These are phyloP conservation scores for Lactifluus volemus DNA, from an alignment of 768 basidiomycete genomes.

Conservation along the genomic window DNA sequence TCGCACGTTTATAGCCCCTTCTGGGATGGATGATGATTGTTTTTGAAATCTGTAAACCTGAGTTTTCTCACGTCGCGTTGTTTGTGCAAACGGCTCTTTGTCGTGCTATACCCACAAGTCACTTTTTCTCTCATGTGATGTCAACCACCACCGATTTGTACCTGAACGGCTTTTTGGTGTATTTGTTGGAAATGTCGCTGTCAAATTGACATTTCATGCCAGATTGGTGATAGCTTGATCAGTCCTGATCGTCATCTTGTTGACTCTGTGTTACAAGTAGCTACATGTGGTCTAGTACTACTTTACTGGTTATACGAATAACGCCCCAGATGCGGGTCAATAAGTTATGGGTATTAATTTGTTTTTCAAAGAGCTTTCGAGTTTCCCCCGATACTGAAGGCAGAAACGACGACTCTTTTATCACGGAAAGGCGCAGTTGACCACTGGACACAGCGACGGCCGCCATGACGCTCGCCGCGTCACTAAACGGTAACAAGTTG, in stretches of 20 bases:
- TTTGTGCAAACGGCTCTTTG: neutral
- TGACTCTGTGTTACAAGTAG: no score
- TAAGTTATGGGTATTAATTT: no score
- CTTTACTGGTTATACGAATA: no score
- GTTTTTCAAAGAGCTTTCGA: neutral
- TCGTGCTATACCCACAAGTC: no score
- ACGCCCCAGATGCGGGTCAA: no score
- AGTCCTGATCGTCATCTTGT: neutral
- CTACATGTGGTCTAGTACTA: no score
- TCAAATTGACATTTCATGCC: neutral
- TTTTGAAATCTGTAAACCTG: neutral
- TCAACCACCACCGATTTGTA: neutral
- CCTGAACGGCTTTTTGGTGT: neutral
- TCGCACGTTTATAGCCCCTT: neutral
- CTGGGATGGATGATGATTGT: neutral
- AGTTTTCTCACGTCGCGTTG: neutral
- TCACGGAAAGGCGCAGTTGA: constrained; percentile 21
- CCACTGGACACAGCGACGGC: constrained; percentile 23
- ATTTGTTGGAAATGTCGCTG: neutral
- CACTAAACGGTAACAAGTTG: constrained; percentile 16
- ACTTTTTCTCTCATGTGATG: neutral
- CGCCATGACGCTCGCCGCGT: constrained; percentile 26
- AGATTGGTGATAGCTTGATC: neutral
- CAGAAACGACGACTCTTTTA: constrained; percentile 27
- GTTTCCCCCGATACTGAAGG: constrained; percentile 23